Percentiles rank a stretch among this genome's conserved stretches.
Evolutionary conservation across 176 grass and related monocot species (phyloP).

Genomic region (Cenchrus fungigraminus): DNA sequence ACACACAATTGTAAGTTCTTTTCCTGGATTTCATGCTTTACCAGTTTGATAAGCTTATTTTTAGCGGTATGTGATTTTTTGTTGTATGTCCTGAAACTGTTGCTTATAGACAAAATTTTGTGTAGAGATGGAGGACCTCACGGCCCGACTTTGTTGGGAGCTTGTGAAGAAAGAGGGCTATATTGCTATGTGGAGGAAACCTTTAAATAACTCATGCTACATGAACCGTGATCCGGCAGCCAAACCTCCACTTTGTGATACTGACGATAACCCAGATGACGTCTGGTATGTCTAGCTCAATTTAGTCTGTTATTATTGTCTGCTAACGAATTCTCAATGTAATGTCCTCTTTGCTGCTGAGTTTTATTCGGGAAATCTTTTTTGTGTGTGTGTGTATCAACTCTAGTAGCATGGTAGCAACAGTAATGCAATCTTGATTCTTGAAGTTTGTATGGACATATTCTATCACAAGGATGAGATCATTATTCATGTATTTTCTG

Average conservation of each 20-base stretch:
- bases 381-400: neutral
- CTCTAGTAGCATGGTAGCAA: neutral
- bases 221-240: slow-evolving; percentile 53
- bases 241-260: slow-evolving; percentile 74
- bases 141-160: slow-evolving; percentile 78
- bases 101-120: slow-evolving; percentile 40
- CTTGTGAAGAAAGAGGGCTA: slow-evolving; percentile 96
- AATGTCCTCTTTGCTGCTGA: neutral
- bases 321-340: slow-evolving; percentile 5
- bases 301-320: slow-evolving; percentile 18
- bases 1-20: neutral
- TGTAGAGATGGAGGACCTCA: slow-evolving; percentile 91
- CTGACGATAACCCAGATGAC: slow-evolving; percentile 70
- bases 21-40: neutral
- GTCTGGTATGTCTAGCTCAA: slow-evolving; percentile 65
- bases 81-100: slow-evolving; percentile 24
- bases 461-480: neutral
- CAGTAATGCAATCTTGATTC: neutral
- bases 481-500: neutral
- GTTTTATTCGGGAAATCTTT: slow-evolving; percentile 1
- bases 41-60: neutral
- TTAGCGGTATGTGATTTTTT: slow-evolving; percentile 14
- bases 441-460: neutral
- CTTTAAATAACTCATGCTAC: slow-evolving; percentile 78
- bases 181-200: slow-evolving; percentile 91